Base-by-base conservation (phyloP, 805 yeast species). In the Kregervanrija delftensis region DNA sequence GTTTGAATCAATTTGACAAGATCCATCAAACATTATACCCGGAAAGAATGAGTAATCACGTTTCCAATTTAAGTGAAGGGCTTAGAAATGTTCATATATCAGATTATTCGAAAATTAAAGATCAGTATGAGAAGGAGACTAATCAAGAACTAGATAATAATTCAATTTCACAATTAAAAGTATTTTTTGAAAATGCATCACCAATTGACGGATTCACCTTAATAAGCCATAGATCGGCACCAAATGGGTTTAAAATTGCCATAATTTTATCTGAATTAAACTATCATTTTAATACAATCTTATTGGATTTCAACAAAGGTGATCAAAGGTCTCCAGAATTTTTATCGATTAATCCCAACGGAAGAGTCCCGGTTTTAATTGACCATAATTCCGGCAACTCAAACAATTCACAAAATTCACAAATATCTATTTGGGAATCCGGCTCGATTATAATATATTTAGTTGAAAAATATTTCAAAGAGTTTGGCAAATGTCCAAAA, bases 191-290 rank as follows among this genome's bases (percentile, higher is more conserved):
- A 51, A 81, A 46, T 34, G 61, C 59, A 3, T 84, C 81, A 53
- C 95, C 96, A 10, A 64, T 74, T 14, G 84, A 81, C 51, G 97
- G 97, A 1, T 86, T 77, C 63, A 87, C 96, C 1, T 70, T 90
- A 39, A 88, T 86, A 77, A 57, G 95, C 65, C 79, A 83, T 58
- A 56, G 95, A 53, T 83, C 91, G 3, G 96, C 96, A 1, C 97
- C 97, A 28, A 90, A 90, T 64, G 97, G 97, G 1, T 90, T 87
- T 72, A 91, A 93, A 65, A 96, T 91, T 12, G 96, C 97, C 28
- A 88, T 90, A 38, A 83, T 88, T 30, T 69, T 93, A 47, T 78
- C 88, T 46, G 98, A 91, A 64, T 74, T 91, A 54, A 84, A 84
- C 46, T 74, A 83, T 58, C 77, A 77, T 32, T 91, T 84, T 67